These are phyloP conservation scores for Chiua virens DNA, from an alignment of 768 basidiomycete genomes.

Conservation along the genomic window DNA sequence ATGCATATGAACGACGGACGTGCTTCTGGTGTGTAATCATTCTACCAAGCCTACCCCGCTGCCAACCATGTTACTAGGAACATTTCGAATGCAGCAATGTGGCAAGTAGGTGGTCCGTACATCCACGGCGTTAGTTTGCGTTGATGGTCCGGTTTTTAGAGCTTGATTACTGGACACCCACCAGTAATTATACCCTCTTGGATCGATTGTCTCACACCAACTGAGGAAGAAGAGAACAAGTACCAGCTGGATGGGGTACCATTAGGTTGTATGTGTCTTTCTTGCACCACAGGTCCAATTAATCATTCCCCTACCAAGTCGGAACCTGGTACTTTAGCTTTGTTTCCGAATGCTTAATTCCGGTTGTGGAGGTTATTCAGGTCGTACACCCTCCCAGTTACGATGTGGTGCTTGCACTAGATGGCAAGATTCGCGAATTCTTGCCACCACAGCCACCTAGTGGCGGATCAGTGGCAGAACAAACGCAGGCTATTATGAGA, in stretches of 20 bases:
- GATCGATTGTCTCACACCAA: conserved; percentile 48
- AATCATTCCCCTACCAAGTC: conserved; percentile 32
- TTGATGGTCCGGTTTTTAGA: conserved; percentile 19
- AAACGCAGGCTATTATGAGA: conserved; percentile 43
- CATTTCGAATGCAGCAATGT: conserved; percentile 45
- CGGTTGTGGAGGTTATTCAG: conserved; percentile 41
- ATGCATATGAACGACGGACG: conserved; percentile 51
- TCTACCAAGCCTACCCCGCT: neutral
- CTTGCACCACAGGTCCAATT: neutral
- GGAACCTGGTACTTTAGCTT: conserved; percentile 49
- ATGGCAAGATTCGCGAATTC: conserved; percentile 46
- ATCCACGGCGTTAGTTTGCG: neutral
- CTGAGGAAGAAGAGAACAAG: conserved; percentile 43
- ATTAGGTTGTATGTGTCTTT: conserved; percentile 41
- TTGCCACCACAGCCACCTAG: conserved; percentile 21
- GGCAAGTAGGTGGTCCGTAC: conserved; percentile 34
- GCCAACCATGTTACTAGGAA: conserved; percentile 22
- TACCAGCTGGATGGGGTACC: conserved; percentile 45
- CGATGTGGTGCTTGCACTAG: conserved; percentile 47
- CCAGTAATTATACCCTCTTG: conserved; percentile 43
- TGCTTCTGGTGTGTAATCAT: conserved; percentile 45
- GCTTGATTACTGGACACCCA: conserved; percentile 49
- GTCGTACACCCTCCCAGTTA: conserved; percentile 46
- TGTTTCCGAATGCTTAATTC: conserved; percentile 41
- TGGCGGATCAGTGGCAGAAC: conserved; percentile 34